Evolutionary conservation across 768 basidiomycete genomes (phyloP), one percentile per base, ranked within the genome.

Genomic region (Auricularia sp.): DNA sequence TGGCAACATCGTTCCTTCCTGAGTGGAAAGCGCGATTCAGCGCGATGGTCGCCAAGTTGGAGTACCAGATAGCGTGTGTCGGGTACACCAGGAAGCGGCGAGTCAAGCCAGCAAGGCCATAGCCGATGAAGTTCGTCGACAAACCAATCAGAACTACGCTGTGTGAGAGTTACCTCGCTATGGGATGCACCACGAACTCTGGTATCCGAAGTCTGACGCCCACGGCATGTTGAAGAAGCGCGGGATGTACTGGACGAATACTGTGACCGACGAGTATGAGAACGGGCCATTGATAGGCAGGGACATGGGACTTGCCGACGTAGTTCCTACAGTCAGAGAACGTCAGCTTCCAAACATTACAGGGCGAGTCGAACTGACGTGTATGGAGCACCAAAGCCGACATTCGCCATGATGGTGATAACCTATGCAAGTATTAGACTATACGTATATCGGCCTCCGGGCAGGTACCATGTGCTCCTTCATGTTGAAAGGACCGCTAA

Each of bases 321-420:
- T 72, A 69, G 47, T 61, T 68, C 8, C 39, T 42, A 42, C 29
- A 29, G 29, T 29, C 2, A 29, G 29, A 29, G 29, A 29, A 29
- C 29, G 29, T 29, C 29, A 29, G 29, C 29, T 29, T 29, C 29
- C 29, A 29, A 29, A 29, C 29, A 29, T 29, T 29, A 29, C 29
- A 29, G 29, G 29, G 39, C 13, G 39, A 42, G 13, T 8, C 8
- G 13, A 42, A 42, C 39, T 8, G 1, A 42, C 39, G 73, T 71
- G 67, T 73, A 73, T 13, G 73, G 70, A 2, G 68, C 65, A 35
- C 61, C 56, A 63, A 70, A 72, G 2, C 67, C 68, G 61, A 73
- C 73, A 56, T 69, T 75, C 29, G 73, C 73, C 73, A 75, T 74
- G 58, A 75, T 72, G 11, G 69, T 74, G 69, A 72, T 69, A 13